Percentiles rank a stretch among this genome's conserved stretches.
Evolutionary conservation across 2,329 filamentous ascomycete genomes (phyloP).

Genomic region (Akanthomyces lecanii): DNA sequence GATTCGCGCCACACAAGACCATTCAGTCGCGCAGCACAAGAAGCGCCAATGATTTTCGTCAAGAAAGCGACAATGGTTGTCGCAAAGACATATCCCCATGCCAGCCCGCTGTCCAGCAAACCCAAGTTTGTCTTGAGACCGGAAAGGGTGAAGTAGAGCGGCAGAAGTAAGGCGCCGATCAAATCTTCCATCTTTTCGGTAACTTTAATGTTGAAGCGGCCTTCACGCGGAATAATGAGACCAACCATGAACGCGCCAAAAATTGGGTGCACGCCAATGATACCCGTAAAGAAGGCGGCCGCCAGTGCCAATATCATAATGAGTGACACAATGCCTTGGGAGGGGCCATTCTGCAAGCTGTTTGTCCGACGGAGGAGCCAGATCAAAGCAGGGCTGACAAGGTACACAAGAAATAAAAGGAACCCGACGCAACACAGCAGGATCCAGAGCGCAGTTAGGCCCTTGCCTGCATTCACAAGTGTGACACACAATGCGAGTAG

Average conservation of each 20-base stretch:
- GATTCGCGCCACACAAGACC: constrained; percentile 88
- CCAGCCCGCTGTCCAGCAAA: constrained; percentile 72
- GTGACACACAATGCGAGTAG: constrained; percentile 89
- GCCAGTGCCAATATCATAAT: constrained; percentile 75
- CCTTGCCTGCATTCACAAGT: constrained; percentile 80
- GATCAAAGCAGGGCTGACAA: constrained; percentile 68
- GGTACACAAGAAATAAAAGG: constrained; percentile 68
- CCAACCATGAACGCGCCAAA: constrained; percentile 91
- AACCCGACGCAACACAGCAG: constrained; percentile 72
- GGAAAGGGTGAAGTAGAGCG: constrained; percentile 89
- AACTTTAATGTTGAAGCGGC: constrained; percentile 83
- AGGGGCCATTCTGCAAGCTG: constrained; percentile 81
- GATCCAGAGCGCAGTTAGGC: constrained; percentile 80
- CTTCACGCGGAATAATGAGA: constrained; percentile 83
- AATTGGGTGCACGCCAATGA: constrained; percentile 91
- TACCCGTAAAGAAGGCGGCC: constrained; percentile 80
- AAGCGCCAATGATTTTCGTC: constrained; percentile 80
- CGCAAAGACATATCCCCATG: constrained; percentile 86
- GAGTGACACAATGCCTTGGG: constrained; percentile 76
- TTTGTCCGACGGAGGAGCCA: constrained; percentile 70
- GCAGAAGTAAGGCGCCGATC: constrained; percentile 76
- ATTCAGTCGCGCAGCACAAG: constrained; percentile 68
- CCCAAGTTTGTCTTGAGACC: constrained; percentile 86
- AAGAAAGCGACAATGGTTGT: constrained; percentile 77
- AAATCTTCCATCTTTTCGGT: constrained; percentile 95